These are phyloP conservation scores for Fusarium keratoplasticum DNA, from an alignment of 2,329 filamentous ascomycete genomes.

Conservation along the genomic window DNA sequence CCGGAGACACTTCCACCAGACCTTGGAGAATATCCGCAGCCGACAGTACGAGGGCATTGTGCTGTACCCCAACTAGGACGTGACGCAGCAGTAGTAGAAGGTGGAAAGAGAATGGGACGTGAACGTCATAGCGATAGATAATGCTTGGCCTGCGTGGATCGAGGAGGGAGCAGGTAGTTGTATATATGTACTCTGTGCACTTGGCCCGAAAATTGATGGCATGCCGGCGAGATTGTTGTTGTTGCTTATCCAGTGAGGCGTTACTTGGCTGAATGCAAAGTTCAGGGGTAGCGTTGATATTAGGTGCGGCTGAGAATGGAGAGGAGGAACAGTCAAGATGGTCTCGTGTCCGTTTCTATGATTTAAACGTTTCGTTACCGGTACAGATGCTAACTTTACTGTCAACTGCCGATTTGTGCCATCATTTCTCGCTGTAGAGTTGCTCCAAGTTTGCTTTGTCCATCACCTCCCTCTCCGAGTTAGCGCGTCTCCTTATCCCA, in stretches of 20 bases:
- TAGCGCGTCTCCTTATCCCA: constrained; percentile 37
- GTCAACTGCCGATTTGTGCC: background rate
- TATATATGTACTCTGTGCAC: constrained; percentile 48
- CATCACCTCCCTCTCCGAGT: constrained; percentile 35
- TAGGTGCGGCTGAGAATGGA: background rate
- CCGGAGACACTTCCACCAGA: constrained; percentile 93
- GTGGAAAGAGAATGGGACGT: constrained; percentile 14
- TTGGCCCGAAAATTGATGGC: constrained; percentile 37
- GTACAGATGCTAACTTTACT: background rate
- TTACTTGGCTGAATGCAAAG: background rate
- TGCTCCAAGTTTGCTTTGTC: constrained; percentile 1
- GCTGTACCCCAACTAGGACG: constrained; percentile 65
- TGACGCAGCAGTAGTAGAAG: background rate
- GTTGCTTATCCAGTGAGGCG: background rate
- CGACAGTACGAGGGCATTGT: constrained; percentile 95
- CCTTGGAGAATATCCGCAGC: constrained; percentile 90
- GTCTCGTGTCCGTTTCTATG: background rate
- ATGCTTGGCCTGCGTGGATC: constrained; percentile 34
- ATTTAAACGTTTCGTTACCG: background rate
- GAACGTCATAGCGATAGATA: constrained; percentile 44
- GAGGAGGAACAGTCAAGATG: background rate
- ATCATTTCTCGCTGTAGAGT: background rate
- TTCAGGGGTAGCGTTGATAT: constrained; percentile 12
- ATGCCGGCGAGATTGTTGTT: constrained; percentile 3
- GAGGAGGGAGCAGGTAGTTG: constrained; percentile 38